A percentile compares a stretch with the other conserved stretches of the same genome.
phyloP scores from a whole-genome alignment of 495 filamentous ascomycete species.

The Hypoxylon subgilvum region DNA sequence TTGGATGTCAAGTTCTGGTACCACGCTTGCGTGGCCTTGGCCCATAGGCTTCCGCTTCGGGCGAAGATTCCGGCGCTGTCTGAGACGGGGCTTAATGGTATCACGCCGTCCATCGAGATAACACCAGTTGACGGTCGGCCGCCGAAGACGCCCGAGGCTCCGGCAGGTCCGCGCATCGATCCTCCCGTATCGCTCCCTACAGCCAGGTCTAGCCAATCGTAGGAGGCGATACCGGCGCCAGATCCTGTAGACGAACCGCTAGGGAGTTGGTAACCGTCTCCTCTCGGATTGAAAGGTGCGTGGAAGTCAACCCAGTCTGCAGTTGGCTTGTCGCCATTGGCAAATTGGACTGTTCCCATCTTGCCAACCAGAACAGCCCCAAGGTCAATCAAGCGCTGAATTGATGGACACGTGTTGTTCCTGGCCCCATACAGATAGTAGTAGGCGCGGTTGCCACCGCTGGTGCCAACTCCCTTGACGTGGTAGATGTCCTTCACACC shows the following conservation, averaged over 20 bases:
- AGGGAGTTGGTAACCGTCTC: constrained; percentile 62
- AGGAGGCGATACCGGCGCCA: constrained; percentile 55
- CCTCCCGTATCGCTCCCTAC: constrained; percentile 56
- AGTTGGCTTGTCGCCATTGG: constrained; percentile 57
- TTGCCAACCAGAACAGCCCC: constrained; percentile 67
- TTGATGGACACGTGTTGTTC: constrained; percentile 51
- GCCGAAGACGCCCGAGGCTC: constrained; percentile 46
- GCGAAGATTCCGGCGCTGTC: background rate
- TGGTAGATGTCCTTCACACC: constrained; percentile 69
- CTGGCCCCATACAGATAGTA: constrained; percentile 54
- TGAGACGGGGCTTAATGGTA: background rate
- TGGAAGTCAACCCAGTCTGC: constrained; percentile 53
- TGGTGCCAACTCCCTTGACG: constrained; percentile 63
- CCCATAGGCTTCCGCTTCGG: background rate
- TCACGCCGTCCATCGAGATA: background rate
- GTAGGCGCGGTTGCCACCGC: constrained; percentile 51
- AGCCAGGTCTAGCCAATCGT: constrained; percentile 63
- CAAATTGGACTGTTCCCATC: constrained; percentile 65
- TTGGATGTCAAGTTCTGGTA: background rate
- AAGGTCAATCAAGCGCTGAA: constrained; percentile 63
- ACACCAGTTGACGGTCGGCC: constrained; percentile 37
- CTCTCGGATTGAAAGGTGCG: constrained; percentile 62
- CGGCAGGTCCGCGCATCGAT: constrained; percentile 47
- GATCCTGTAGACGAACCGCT: constrained; percentile 55
- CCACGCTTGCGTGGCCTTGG: background rate